Conservation (phyloP, 768 basidiomycete species). For the Phanerochaete sordida region DNA sequence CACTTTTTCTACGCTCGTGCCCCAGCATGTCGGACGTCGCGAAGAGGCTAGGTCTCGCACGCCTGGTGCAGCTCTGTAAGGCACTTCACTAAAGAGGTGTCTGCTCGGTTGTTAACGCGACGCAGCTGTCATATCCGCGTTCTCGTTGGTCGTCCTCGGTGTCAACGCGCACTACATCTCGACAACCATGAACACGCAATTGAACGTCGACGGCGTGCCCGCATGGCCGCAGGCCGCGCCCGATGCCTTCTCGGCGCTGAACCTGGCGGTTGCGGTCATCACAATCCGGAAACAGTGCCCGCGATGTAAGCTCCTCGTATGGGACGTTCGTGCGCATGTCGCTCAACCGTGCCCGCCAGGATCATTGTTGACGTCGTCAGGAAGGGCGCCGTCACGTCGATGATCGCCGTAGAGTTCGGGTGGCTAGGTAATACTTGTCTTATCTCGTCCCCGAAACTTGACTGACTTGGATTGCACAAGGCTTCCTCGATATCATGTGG, state of each 20-base stretch:
- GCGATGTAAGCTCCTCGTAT: constrained; percentile 17
- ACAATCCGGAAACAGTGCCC: constrained; percentile 16
- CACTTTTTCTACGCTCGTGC: neutral
- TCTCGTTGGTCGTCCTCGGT: too few species aligned
- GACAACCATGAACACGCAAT: constrained; percentile 5
- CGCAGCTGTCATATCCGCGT: neutral
- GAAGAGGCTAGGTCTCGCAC: constrained; percentile 11
- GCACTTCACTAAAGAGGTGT: too few species aligned
- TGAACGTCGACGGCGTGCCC: constrained; percentile 4
- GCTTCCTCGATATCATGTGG: constrained; percentile 28
- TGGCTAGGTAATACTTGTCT: constrained; percentile 18
- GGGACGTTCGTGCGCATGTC: neutral
- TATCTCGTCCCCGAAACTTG: neutral
- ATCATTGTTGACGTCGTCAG: constrained; percentile 24
- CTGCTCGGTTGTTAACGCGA: too few species aligned
- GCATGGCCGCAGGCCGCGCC: constrained; percentile 9
- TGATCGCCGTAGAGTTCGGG: constrained; percentile 26
- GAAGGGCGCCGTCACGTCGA: constrained; percentile 27
- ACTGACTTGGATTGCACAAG: neutral
- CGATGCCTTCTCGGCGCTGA: constrained; percentile 16
- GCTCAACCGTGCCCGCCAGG: constrained; percentile 9
- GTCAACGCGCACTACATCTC: constrained; percentile 8
- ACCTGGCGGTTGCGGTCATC: constrained; percentile 19
- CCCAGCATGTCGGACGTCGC: constrained; percentile 1
- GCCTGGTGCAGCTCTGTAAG: constrained; percentile 14